Evolutionary conservation across 768 basidiomycete species (phyloP).

Genomic region (Tylopilus plumbeoviolaceoides): DNA sequence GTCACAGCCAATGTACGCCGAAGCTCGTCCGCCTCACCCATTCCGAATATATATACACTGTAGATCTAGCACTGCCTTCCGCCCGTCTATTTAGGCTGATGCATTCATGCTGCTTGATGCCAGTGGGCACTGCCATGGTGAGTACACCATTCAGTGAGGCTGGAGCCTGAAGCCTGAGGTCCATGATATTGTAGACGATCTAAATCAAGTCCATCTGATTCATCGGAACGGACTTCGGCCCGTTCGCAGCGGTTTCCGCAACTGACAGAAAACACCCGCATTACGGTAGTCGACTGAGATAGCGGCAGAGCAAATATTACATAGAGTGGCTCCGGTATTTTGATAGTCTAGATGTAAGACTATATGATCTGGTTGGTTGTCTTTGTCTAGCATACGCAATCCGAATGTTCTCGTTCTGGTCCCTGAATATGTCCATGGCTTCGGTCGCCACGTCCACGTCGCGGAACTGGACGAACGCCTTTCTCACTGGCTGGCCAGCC

Average conservation of each 20-base stretch:
- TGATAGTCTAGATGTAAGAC: conserved; percentile 22
- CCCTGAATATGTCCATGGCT: conserved; percentile 41
- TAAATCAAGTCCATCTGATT: no score
- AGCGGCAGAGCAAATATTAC: background rate
- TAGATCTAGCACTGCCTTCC: no score
- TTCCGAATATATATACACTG: no score
- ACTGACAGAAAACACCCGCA: background rate
- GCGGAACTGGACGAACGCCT: conserved; percentile 54
- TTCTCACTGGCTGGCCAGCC: conserved; percentile 28
- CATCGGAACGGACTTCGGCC: no score
- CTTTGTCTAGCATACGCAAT: conserved; percentile 20
- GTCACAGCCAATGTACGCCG: no score
- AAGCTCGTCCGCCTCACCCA: no score
- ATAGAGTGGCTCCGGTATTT: conserved; percentile 5
- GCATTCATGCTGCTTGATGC: no score
- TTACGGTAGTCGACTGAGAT: background rate
- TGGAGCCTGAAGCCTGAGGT: no score
- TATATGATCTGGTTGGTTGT: background rate
- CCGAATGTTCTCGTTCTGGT: conserved; percentile 1
- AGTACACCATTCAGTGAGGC: no score
- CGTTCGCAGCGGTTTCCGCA: conserved; percentile 3
- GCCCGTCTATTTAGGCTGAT: no score
- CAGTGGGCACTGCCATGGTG: no score
- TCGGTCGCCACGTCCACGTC: conserved; percentile 42
- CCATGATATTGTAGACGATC: no score